phyloP scores from a whole-genome alignment of 2,329 filamentous ascomycete species.

The Sporothrix brasiliensis region DNA sequence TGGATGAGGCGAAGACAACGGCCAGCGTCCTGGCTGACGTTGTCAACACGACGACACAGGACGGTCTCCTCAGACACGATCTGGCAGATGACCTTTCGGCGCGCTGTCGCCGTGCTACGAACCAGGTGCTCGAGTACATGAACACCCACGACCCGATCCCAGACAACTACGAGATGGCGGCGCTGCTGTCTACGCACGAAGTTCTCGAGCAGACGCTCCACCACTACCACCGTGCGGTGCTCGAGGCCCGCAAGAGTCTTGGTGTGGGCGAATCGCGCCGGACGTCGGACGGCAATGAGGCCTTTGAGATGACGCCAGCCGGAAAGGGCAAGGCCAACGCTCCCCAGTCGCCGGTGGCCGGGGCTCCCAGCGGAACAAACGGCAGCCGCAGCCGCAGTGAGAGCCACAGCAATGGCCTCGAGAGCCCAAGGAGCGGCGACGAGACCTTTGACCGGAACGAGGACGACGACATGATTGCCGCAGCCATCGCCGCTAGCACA shows the following conservation, averaged over 20 bases:
- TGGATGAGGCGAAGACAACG: constrained; percentile 88
- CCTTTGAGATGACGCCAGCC: constrained; percentile 33
- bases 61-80: constrained; percentile 79
- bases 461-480: constrained; percentile 34
- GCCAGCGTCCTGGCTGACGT: constrained; percentile 92
- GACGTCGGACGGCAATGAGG: constrained; percentile 40
- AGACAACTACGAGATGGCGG: constrained; percentile 92
- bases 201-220: constrained; percentile 80
- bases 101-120: constrained; percentile 77
- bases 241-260: constrained; percentile 62
- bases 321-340: constrained; percentile 40
- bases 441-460: constrained; percentile 20
- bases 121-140: constrained; percentile 86
- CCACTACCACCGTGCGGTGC: constrained; percentile 78
- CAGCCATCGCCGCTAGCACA: constrained; percentile 35
- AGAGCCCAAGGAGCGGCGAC: constrained; percentile 5
- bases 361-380: constrained; percentile 31
- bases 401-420: constrained; percentile 5
- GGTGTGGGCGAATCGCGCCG: constrained; percentile 45
- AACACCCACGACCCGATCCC: constrained; percentile 74
- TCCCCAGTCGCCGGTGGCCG: constrained; percentile 29
- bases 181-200: constrained; percentile 91
- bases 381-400: constrained; percentile 25
- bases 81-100: constrained; percentile 89
- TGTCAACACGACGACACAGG: constrained; percentile 77